Evolutionary conservation across 2,329 filamentous ascomycete genomes (phyloP), one percentile per base, ranked within the genome.

Genomic region (Parastagonospora nodorum): DNA sequence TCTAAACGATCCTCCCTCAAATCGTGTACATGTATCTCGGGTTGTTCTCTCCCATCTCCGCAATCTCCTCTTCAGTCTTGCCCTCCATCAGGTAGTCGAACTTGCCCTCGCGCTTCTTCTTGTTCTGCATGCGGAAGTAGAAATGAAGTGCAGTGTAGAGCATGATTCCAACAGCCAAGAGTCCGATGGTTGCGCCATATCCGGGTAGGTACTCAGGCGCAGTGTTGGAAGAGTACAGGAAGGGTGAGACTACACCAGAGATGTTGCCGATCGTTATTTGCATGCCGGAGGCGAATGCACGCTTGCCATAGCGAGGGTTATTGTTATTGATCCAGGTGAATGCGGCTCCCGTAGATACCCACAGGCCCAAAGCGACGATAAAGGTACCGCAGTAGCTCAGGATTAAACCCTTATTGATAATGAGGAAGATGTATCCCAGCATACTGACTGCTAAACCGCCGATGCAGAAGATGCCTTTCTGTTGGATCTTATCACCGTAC

Each of bases 341-440:
- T 1, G 65, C 60, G 2, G 64, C 51, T 3, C 65, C 66, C 4
- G 65, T 62, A 12, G 60, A 57, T 4, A 57, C 59, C 52, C 60
- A 69, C 2, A 67, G 51, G 0, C 67, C 67, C n/a, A 63, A 58
- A 1, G 64, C 67, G 37, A 70, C 61, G 38, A 70, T 37, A 41
- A 71, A 71, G 10, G 57, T 61, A 30, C 67, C 66, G 2, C 61
- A 55, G 10, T 65, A 67, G 40, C 61, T 64, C 1, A 64, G 40
- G 0, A 45, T 58, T 16, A 58, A 45, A 1, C 58, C 58, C 43
- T 53, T 46, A 15, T 63, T 58, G 8, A 55, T 40, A 10, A 64
- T 61, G 8, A 64, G 52, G 42, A 84, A 74, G 12, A 76, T 74
- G 58, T 82, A 84, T 0, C 81, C 81, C 1, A 78, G 61, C 19